Evolutionary conservation across 108 stramenopile genomes (phyloP).

Genomic region (Chaetoceros tenuissimus): DNA sequence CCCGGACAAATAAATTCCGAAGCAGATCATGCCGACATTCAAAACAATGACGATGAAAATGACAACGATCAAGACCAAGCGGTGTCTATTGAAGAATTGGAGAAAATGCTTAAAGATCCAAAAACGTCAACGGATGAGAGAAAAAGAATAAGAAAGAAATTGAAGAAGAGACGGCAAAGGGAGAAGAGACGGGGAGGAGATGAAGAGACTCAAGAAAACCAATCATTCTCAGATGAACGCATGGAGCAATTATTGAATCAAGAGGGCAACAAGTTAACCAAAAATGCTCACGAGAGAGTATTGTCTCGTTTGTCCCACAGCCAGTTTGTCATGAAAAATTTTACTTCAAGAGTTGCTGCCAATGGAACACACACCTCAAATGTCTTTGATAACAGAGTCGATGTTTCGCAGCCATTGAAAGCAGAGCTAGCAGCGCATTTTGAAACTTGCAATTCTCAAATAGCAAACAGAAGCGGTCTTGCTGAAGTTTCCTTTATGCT

Average conservation of each 20-base stretch:
- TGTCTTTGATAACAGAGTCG: constrained; percentile 45
- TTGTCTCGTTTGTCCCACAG: constrained; percentile 42
- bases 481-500: constrained; percentile 66
- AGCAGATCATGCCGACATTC: constrained; percentile 15
- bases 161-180: constrained; percentile 75
- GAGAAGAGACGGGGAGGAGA: constrained; percentile 37
- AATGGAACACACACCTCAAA: constrained; percentile 38
- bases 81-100: constrained; percentile 54
- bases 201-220: constrained; percentile 24
- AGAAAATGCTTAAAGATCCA: constrained; percentile 36
- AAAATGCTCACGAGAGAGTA: constrained; percentile 5
- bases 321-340: constrained; percentile 58
- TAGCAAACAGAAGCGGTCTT: constrained; percentile 43
- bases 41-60: background rate
- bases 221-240: background rate
- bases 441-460: constrained; percentile 22
- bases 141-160: constrained; percentile 51
- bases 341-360: constrained; percentile 33
- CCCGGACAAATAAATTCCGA: constrained; percentile 33
- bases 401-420: constrained; percentile 24
- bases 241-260: background rate
- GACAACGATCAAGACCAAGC: constrained; percentile 5
- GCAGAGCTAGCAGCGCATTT: constrained; percentile 37
- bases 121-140: constrained; percentile 44
- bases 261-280: background rate